Base-by-base conservation (phyloP, 306 rosid genomes). In the Sechiopsis laciniata region DNA sequence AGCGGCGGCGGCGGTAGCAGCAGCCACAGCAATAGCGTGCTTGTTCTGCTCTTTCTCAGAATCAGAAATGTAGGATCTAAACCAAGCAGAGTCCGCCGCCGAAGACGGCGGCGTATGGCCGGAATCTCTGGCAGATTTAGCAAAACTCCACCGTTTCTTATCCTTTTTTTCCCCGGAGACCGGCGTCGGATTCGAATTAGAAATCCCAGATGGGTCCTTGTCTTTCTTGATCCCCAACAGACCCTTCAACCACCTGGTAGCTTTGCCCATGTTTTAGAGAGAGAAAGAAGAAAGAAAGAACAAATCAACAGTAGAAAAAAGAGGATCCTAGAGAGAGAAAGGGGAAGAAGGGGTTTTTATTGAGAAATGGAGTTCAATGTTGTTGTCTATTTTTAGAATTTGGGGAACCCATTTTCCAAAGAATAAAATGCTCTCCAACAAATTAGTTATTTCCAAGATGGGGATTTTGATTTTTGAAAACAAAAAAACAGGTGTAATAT, bases 11-110 rank as follows among this genome's bases (percentile, higher is more conserved):
- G 99, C 95, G 0, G 99, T 91, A 24, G 99, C 99, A 0, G 96
- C 97, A 5, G 99, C 99, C 24, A 95, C 99, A 0, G 99, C 99
- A 87, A 95, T 95, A 58, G 99, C 99, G 84, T 91, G 97, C 74
- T 89, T 91, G 79, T 84, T 91, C 77, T 95, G 99, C 55, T 95
- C 91, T 68, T 79, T 88, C 71, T 87, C 93, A 4, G 96, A 80
- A 6, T 89, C 96, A n/a, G 88, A 70, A 29, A 88, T 72, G 45
- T 86, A 95, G 64, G 97, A 88, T 87, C 91, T 87, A 71, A 91
- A 79, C 97, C 97, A 91, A 53, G 95, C 76, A 3, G 81, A n/a
- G 50, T 83, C 85, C 16, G 17, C 17, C 52, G 97, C 97, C 0
- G 97, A 92, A 0, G 89, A 97, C n/a, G 75, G 79, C 20, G 17